These are phyloP conservation scores for Eucalyptus paniculata DNA, from an alignment of 345 rosid genomes.

Conservation along the genomic window DNA sequence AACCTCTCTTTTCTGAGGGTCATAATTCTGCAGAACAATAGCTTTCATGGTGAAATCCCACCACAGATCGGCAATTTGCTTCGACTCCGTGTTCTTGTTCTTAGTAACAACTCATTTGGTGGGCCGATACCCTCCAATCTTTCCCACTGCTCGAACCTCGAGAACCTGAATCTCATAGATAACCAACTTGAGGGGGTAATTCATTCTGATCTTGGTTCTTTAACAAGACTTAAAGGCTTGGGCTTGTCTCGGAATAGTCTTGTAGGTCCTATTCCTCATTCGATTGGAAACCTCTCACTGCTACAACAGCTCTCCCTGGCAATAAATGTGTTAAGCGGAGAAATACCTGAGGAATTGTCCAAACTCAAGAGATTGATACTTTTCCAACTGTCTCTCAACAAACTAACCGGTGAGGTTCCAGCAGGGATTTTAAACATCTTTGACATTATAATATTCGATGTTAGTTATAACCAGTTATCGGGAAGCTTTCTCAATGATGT, in stretches of 20 bases:
- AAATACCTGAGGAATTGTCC: too few species aligned
- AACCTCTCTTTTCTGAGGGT: too few species aligned
- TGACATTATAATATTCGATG: fast-evolving
- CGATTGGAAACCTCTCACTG: fast-evolving
- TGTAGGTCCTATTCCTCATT: too few species aligned
- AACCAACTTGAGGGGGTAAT: too few species aligned
- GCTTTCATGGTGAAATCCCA: fast-evolving
- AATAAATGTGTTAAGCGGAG: fast-evolving
- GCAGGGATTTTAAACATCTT: fast-evolving
- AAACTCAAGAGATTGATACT: fast-evolving
- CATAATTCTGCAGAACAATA: fast-evolving
- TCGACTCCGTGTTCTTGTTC: fast-evolving
- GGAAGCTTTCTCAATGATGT: too few species aligned
- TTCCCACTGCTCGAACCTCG: fast-evolving
- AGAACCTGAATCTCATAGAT: too few species aligned
- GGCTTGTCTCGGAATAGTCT: fast-evolving
- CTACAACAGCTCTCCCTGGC: fast-evolving
- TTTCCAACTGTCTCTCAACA: fast-evolving
- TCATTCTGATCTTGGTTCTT: too few species aligned
- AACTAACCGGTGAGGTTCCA: background rate
- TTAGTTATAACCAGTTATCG: fast-evolving
- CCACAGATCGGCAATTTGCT: too few species aligned
- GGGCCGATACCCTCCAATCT: too few species aligned
- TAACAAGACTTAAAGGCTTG: fast-evolving
- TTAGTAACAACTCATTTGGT: too few species aligned